Base-by-base conservation (phyloP, 352 stramenopile species). In the Pilasporangium apinafurcum region DNA sequence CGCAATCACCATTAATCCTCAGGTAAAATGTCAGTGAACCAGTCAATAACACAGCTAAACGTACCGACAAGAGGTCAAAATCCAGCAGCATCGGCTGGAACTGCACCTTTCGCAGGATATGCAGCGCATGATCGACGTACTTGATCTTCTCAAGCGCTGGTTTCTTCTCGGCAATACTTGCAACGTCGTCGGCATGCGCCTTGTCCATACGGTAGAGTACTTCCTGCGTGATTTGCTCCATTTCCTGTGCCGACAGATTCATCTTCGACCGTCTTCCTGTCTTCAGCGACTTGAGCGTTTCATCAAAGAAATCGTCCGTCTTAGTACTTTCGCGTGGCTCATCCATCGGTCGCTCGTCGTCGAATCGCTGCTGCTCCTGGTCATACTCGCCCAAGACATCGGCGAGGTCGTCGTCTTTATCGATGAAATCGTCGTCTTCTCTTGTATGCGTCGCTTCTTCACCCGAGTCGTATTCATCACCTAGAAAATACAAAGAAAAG, bases 201-300 rank as follows among this genome's bases (percentile, higher is more conserved):
- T 94, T 94, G 59, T 94, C 82, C 79, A 94, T 92, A 37, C 74
- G 78, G 52, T 89, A 94, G 29, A 94, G 75, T 51, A 94, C 73
- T 33, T 94, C 82, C 59, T 94, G 82, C 4, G 76, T 84, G 32
- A 94, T 71, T 44, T 86, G 72, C 37, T 94, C 82, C 72, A 88
- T 88, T 42, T 94, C 82, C 55, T 94, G 82, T 25, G 65, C 65
- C 32, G 79, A 94, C 44, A 94, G 52, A 34, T 82, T 75, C 54
- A 94, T 67, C 45, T 94, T 94, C 18, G 61, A 45, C 18, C 78
- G 74, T 16, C 82, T 72, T 14, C 81, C 81, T 13, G 82, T 89
- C 65, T 94, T 94, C 25, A 94, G 74, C 20, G 77, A 86, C 48
- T 87, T 82, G 37, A 94, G 60, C 22, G 82, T 94, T 20, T 80